A percentile compares a stretch with the other conserved stretches of the same genome.
Evolutionary conservation across 1,284 basidiomycete genomes (phyloP).

Genomic region (Cryptococcus sp.): DNA sequence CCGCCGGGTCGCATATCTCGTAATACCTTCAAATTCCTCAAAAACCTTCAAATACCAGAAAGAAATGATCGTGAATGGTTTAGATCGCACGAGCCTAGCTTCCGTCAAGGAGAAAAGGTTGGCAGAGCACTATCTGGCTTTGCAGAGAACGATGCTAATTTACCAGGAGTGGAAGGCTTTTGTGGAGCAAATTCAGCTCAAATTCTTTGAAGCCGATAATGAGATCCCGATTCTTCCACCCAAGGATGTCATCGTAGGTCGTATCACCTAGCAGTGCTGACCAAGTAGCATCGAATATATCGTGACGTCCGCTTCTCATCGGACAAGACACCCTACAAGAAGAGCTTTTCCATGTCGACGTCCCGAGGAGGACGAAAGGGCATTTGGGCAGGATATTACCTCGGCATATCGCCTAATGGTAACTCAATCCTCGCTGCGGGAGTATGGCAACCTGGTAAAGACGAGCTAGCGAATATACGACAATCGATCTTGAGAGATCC

Average conservation of each 20-base stretch:
- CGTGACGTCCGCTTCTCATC: slow-evolving; percentile 68
- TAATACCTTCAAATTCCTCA: slow-evolving; percentile 75
- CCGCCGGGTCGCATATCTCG: slow-evolving; percentile 78
- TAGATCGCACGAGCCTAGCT: slow-evolving; percentile 63
- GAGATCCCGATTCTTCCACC: slow-evolving; percentile 79
- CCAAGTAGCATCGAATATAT: slow-evolving; percentile 47
- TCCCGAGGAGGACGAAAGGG: slow-evolving; percentile 45
- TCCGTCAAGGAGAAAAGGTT: slow-evolving; percentile 67
- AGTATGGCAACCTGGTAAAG: slow-evolving; percentile 74
- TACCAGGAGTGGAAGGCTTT: slow-evolving; percentile 75
- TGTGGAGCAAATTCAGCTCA: slow-evolving; percentile 61
- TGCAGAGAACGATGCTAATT: slow-evolving; percentile 5
- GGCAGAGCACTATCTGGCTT: background rate
- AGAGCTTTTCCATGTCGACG: slow-evolving; percentile 52
- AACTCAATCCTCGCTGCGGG: slow-evolving; percentile 72
- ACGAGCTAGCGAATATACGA: slow-evolving; percentile 69
- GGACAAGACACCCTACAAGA: slow-evolving; percentile 77
- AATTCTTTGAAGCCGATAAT: slow-evolving; percentile 65
- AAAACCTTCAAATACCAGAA: slow-evolving; percentile 63
- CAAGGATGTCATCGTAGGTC: slow-evolving; percentile 73
- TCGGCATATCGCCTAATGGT: slow-evolving; percentile 59
- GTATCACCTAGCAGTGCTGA: background rate
- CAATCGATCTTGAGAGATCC: slow-evolving; percentile 63
- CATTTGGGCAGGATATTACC: slow-evolving; percentile 44
- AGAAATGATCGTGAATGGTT: slow-evolving; percentile 84